Evolutionary conservation across 2,329 filamentous ascomycete species (phyloP).

Genomic region (Penicillium sp.): DNA sequence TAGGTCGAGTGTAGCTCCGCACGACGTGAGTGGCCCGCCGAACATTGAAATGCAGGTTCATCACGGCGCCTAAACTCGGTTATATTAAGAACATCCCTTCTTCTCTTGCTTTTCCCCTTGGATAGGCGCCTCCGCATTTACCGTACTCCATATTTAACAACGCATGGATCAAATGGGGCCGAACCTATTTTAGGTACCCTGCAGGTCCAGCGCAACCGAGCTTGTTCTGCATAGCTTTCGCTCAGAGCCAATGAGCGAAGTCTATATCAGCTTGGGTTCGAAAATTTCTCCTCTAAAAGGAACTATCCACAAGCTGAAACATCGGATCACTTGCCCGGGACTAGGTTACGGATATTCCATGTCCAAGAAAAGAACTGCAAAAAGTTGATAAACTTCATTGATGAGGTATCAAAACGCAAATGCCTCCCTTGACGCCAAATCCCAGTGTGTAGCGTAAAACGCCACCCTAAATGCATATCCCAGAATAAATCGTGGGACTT

Average conservation of each 20-base stretch:
- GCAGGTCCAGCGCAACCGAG: not conserved
- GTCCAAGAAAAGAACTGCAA: not conserved
- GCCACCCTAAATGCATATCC: constrained; percentile 16
- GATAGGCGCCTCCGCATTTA: not conserved
- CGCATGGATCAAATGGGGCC: not conserved
- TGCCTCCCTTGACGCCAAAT: constrained; percentile 15
- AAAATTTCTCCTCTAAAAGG: not conserved
- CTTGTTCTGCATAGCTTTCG: not conserved
- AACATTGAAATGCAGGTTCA: constrained; percentile 6
- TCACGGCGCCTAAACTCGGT: constrained; percentile 13
- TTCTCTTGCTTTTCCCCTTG: not conserved
- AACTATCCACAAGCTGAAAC: not conserved
- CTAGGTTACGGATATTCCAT: not conserved
- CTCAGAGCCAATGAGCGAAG: not conserved
- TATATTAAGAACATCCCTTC: not conserved
- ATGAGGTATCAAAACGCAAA: constrained; percentile 10
- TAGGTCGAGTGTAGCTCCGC: constrained; percentile 3
- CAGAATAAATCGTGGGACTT: constrained; percentile 4
- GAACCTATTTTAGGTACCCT: not conserved
- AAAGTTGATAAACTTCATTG: constrained; percentile 5
- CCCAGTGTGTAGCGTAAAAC: constrained; percentile 10
- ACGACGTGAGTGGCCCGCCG: constrained; percentile 1
- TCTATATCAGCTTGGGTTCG: not conserved
- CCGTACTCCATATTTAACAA: not conserved
- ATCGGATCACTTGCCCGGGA: not conserved